Percentiles rank a stretch among this genome's conserved stretches.
phyloP scores from a whole-genome alignment of 352 stramenopile species.

The Phytophthora pseudosyringae region DNA sequence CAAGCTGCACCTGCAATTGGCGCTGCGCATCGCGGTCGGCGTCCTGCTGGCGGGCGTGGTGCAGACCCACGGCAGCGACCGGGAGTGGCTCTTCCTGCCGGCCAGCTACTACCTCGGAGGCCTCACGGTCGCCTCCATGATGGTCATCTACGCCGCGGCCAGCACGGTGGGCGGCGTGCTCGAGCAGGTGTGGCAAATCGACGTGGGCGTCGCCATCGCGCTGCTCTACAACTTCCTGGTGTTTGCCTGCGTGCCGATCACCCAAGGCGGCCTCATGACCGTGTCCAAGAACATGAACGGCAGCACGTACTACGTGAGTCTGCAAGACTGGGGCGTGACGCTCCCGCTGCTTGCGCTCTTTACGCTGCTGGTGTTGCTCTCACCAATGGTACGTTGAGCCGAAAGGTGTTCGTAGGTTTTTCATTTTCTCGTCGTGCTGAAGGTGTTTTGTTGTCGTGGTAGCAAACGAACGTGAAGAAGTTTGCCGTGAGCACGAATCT shows the following conservation, averaged over 20 bases:
- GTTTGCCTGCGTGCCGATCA: conserved; percentile 61
- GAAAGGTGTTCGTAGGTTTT: neutral
- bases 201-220: conserved; percentile 68
- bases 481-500: conserved; percentile 80
- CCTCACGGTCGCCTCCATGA: conserved; percentile 68
- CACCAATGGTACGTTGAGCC: conserved; percentile 50
- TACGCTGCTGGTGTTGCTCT: conserved; percentile 67
- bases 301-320: conserved; percentile 67
- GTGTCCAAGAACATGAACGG: conserved; percentile 60
- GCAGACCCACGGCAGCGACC: conserved; percentile 51
- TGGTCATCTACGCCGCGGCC: conserved; percentile 73
- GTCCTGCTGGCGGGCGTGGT: conserved; percentile 64
- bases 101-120: conserved; percentile 73
- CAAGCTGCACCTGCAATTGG: conserved; percentile 47
- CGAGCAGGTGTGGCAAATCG: conserved; percentile 76
- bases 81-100: conserved; percentile 67
- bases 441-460: neutral
- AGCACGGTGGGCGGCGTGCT: conserved; percentile 67
- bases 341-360: conserved; percentile 70
- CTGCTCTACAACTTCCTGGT: conserved; percentile 79
- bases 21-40: conserved; percentile 61
- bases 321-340: conserved; percentile 61
- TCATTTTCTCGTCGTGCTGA: conserved; percentile 1
- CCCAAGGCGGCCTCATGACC: conserved; percentile 49
- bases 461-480: conserved; percentile 78